Evolutionary conservation across 164 flowering plant species (phyloP).

Genomic region (Paratinospora sagittata): DNA sequence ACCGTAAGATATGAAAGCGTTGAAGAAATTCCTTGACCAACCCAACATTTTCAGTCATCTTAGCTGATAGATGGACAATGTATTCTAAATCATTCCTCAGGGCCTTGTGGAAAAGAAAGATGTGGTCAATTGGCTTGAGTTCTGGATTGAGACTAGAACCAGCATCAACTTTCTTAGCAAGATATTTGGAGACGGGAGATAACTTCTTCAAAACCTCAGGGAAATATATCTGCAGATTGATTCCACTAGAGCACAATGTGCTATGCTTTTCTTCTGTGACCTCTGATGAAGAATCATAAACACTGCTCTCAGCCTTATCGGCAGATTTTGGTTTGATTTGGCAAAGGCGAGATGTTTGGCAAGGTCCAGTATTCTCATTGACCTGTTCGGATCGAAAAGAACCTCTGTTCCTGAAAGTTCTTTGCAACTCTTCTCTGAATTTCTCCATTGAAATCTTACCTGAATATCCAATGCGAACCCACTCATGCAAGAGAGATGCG

Average conservation of each 20-base stretch:
- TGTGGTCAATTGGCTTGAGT: constrained; percentile 56
- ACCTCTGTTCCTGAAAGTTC: constrained; percentile 43
- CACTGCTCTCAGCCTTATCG: constrained; percentile 15
- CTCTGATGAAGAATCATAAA: constrained; percentile 19
- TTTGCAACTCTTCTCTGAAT: constrained; percentile 44
- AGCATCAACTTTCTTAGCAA: constrained; percentile 15
- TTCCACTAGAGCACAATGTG: constrained; percentile 46
- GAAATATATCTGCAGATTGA: constrained; percentile 44
- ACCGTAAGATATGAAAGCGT: constrained; percentile 44
- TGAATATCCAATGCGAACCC: constrained; percentile 57
- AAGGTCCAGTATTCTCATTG: constrained; percentile 21
- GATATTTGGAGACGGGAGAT: constrained; percentile 21
- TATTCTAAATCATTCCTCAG: constrained; percentile 60
- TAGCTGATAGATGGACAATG: constrained; percentile 45
- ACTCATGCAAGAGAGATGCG: constrained; percentile 49
- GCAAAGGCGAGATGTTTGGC: constrained; percentile 18
- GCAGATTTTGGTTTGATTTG: constrained; percentile 16
- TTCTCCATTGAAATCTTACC: constrained; percentile 56
- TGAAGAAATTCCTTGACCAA: constrained; percentile 39
- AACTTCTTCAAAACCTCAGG: constrained; percentile 30
- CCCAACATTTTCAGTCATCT: constrained; percentile 42
- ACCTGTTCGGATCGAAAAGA: constrained; percentile 29
- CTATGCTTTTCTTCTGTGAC: constrained; percentile 19
- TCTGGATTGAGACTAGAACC: constrained; percentile 25
- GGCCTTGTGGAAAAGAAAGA: constrained; percentile 71